phyloP scores from a whole-genome alignment of 805 yeast genomes.

The Myxozyma kluyveri region DNA sequence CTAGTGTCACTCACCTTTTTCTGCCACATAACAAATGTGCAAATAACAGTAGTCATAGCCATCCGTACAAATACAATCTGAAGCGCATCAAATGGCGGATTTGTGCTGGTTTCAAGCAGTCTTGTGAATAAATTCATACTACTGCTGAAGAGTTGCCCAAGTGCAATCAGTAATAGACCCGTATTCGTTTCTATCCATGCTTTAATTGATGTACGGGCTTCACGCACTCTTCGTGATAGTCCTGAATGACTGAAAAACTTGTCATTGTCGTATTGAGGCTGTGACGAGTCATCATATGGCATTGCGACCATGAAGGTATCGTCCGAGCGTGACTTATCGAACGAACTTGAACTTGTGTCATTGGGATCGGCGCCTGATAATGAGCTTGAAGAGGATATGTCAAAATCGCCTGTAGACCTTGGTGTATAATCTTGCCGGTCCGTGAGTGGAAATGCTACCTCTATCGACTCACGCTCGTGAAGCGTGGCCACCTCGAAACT shows the following conservation, averaged over 20 bases:
- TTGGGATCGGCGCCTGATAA: too few relatives aligned
- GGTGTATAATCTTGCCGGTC: too few relatives aligned
- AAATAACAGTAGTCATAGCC: constrained; percentile 63
- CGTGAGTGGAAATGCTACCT: too few relatives aligned
- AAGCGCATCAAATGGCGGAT: constrained; percentile 68
- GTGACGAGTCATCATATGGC: neutral
- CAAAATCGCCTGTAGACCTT: too few relatives aligned
- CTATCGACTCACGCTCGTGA: too few relatives aligned
- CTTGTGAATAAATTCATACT: constrained; percentile 74
- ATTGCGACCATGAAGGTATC: neutral
- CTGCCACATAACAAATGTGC: constrained; percentile 54
- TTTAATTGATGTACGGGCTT: too few relatives aligned
- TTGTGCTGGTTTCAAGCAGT: constrained; percentile 64
- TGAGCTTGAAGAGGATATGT: too few relatives aligned
- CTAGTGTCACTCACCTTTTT: constrained; percentile 34
- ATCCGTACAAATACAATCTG: constrained; percentile 77
- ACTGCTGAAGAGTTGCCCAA: constrained; percentile 72
- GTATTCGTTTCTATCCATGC: constrained; percentile 36
- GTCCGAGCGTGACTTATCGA: too few relatives aligned
- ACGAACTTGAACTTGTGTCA: too few relatives aligned
- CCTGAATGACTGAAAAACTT: too few relatives aligned
- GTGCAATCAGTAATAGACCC: constrained; percentile 58
- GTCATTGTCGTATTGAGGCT: neutral
- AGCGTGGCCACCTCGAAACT: too few relatives aligned
- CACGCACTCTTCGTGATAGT: too few relatives aligned